Evolutionary conservation across 768 basidiomycete genomes (phyloP).

Genomic region (Pulveroboletus sp.): DNA sequence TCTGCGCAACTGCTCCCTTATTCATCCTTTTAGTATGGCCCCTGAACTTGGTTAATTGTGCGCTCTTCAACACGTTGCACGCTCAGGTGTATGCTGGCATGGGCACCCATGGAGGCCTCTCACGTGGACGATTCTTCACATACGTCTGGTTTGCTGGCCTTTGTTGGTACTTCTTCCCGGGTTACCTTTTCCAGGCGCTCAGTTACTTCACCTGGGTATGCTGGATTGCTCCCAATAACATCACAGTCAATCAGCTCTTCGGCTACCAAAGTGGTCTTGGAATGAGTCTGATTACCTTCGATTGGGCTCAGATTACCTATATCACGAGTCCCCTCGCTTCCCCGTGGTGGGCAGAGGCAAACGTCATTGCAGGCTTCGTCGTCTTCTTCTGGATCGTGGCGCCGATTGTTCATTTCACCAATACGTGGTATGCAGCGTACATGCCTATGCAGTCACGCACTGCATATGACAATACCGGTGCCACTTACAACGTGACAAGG

Average conservation of each 20-base stretch:
- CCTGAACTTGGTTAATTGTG: constrained; percentile 61
- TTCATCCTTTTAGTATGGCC: constrained; percentile 60
- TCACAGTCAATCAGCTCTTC: constrained; percentile 71
- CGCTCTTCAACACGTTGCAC: constrained; percentile 73
- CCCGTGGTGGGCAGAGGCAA: constrained; percentile 38
- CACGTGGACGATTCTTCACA: constrained; percentile 50
- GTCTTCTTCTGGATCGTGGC: constrained; percentile 31
- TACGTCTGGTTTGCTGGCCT: constrained; percentile 39
- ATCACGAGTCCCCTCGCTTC: constrained; percentile 35
- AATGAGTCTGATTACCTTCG: constrained; percentile 76
- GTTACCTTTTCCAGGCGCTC: constrained; percentile 67
- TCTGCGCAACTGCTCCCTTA: not conserved
- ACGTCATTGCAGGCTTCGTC: constrained; percentile 35
- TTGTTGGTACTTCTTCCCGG: constrained; percentile 60
- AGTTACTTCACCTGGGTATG: constrained; percentile 56
- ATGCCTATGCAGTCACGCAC: constrained; percentile 38
- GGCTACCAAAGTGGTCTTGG: constrained; percentile 54
- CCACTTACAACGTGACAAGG: constrained; percentile 35
- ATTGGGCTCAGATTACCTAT: constrained; percentile 75
- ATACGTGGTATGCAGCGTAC: constrained; percentile 36
- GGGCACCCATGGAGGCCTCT: constrained; percentile 41
- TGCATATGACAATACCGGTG: constrained; percentile 42
- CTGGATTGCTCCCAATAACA: constrained; percentile 70
- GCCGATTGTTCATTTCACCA: constrained; percentile 30
- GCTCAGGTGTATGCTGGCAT: constrained; percentile 47